Evolutionary conservation across 768 basidiomycete genomes (phyloP).

Genomic region (Kwoniella mangroviensis): DNA sequence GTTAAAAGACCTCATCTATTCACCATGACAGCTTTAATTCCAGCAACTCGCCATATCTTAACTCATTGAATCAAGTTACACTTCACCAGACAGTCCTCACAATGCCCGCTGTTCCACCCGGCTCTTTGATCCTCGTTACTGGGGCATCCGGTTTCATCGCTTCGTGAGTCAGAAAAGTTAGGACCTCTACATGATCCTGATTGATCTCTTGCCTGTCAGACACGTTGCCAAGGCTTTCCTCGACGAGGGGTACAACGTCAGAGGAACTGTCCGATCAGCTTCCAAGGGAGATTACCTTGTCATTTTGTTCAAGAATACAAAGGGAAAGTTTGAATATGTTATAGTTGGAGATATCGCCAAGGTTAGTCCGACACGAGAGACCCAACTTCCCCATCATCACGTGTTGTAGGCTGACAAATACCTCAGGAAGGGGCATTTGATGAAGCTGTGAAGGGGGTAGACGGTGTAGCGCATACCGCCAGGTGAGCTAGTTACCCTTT

Average conservation of each 20-base stretch:
- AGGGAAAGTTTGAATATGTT: slow-evolving; percentile 65
- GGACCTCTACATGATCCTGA: not conserved
- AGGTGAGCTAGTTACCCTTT: not conserved
- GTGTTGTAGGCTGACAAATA: not conserved
- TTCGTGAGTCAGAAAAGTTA: not conserved
- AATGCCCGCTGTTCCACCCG: slow-evolving; percentile 33
- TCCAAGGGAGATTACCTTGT: slow-evolving; percentile 67
- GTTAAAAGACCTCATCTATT: too few relatives aligned
- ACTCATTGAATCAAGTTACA: too few relatives aligned
- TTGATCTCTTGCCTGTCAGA: not conserved
- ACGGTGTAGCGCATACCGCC: slow-evolving; percentile 63
- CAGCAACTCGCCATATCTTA: too few relatives aligned
- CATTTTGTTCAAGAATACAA: slow-evolving; percentile 63
- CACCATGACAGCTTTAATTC: too few relatives aligned
- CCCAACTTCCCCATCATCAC: not conserved
- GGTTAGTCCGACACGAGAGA: slow-evolving; percentile 52
- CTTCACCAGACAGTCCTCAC: not conserved
- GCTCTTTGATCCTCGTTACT: slow-evolving; percentile 39
- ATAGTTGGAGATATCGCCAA: slow-evolving; percentile 72
- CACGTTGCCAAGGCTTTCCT: slow-evolving; percentile 20
- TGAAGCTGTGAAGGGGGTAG: slow-evolving; percentile 74
- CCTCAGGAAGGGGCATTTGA: slow-evolving; percentile 68
- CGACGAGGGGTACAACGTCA: slow-evolving; percentile 65
- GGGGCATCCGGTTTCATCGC: slow-evolving; percentile 53
- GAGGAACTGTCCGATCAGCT: slow-evolving; percentile 69